Evolutionary conservation across 345 rosid genomes (phyloP).

Genomic region (Murraya koenigii): DNA sequence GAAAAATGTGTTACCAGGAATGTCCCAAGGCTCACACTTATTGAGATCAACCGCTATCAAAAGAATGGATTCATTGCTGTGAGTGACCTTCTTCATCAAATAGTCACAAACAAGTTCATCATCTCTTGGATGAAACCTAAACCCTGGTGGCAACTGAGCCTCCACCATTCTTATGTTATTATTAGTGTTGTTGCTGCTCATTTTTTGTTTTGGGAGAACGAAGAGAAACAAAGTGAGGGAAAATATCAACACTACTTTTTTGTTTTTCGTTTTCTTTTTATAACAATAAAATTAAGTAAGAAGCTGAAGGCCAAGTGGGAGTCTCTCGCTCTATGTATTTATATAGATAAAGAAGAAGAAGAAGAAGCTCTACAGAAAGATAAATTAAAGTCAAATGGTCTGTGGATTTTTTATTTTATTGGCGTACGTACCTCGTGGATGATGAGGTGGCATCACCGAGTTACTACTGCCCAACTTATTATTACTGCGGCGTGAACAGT

Average conservation of each 20-base stretch:
- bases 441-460: slow-evolving; percentile 9
- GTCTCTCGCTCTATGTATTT: too few relatives aligned
- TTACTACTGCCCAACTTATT: slow-evolving; percentile 18
- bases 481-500: background rate
- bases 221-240: too few relatives aligned
- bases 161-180: slow-evolving; percentile 57
- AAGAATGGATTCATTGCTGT: slow-evolving; percentile 30
- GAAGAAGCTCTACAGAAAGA: too few relatives aligned
- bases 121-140: slow-evolving; percentile 83
- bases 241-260: background rate
- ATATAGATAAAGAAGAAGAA: too few relatives aligned
- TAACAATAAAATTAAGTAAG: too few relatives aligned
- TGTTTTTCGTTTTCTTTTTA: too few relatives aligned
- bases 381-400: too few relatives aligned
- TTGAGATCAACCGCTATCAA: slow-evolving; percentile 84
- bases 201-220: too few relatives aligned
- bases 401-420: too few relatives aligned
- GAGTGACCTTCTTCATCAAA: slow-evolving; percentile 54
- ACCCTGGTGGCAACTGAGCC: slow-evolving; percentile 83
- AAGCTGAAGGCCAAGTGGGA: too few relatives aligned
- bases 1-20: slow-evolving; percentile 56
- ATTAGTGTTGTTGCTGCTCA: background rate
- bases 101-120: slow-evolving; percentile 92
- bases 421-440: background rate
- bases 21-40: slow-evolving; percentile 95